These are phyloP conservation scores for Eremochloa ophiuroides DNA, from an alignment of 176 grass and related monocot species.

Conservation along the genomic window DNA sequence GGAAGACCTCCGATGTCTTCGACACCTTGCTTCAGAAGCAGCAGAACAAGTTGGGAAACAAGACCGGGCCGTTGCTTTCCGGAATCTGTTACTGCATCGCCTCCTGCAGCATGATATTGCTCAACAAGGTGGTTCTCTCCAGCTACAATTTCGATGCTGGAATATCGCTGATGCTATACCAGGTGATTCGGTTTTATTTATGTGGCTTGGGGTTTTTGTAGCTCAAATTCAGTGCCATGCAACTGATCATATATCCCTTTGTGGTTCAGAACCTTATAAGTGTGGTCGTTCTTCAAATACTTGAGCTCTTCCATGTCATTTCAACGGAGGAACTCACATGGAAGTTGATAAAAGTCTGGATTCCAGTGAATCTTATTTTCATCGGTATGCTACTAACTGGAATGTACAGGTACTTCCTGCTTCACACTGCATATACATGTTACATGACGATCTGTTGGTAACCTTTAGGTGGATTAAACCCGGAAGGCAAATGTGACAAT, in stretches of 20 bases:
- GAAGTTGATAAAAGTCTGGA: constrained; percentile 81
- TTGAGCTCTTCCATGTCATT: constrained; percentile 53
- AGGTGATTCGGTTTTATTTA: constrained; percentile 34
- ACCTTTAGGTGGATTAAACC: background rate
- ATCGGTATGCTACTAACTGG: constrained; percentile 76
- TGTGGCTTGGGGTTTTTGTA: background rate
- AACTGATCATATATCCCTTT: constrained; percentile 25
- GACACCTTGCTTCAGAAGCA: constrained; percentile 56
- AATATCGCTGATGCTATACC: constrained; percentile 74
- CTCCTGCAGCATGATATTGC: constrained; percentile 94
- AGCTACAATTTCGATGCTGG: constrained; percentile 67
- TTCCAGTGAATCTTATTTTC: constrained; percentile 88
- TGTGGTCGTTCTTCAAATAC: constrained; percentile 55
- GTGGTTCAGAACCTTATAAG: constrained; percentile 68
- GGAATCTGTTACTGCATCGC: constrained; percentile 70
- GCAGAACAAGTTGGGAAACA: constrained; percentile 45
- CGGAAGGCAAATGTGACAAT: background rate
- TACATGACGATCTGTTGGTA: background rate
- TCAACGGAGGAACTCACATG: constrained; percentile 70
- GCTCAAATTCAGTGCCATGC: background rate
- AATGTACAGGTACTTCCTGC: constrained; percentile 70
- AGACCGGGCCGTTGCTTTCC: constrained; percentile 51
- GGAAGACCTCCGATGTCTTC: constrained; percentile 54
- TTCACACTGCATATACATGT: background rate
- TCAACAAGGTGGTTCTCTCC: constrained; percentile 89